Evolutionary conservation across 225 moss, liverwort and hornwort genomes (phyloP), one percentile per base, ranked within the genome.

Genomic region (Sphagnum tenellum): DNA sequence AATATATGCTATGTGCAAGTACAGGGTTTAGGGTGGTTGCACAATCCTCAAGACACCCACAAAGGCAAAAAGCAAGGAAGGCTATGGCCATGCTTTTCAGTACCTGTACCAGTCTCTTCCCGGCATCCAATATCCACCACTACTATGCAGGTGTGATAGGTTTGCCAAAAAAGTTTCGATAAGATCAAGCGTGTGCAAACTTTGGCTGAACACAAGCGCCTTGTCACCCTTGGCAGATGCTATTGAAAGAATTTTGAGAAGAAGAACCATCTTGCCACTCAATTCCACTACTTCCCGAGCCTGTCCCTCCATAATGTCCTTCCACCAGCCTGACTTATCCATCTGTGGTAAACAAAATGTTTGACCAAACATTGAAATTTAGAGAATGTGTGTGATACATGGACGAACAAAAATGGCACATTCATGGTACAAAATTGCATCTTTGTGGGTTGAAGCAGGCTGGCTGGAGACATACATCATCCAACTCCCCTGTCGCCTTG

Each of bases 31-130:
- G 29, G 29, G 29, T 29, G 29, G 29, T 29, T 29, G 29, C 29
- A 29, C 29, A 29, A 29, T 29, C 29, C 29, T 29, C 29, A 29
- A 5, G 11, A 11, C 62, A 62, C 45, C 9, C 29, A 62, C 2
- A 29, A 12, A 9, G 46, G 45, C 29, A 14, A 48, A 29, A 46
- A 46, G 2, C 4, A 5, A 9, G 13, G 3, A 8, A 11, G 10
- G 11, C 12, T 1, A 29, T 29, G 29, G 29, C 29, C 29, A 29
- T 29, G 29, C 29, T 29, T 29, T 29, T 29, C 29, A 13, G 51
- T 90, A 98, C 98, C 98, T 93, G 82, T 93, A 98, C 93, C 93
- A 98, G 72, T 93, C 81, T 71, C 78, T 86, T 63, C 81, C 79
- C 49, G 76, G 79, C 70, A 67, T 75, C 96, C 96, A 98, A 59